phyloP scores from a whole-genome alignment of 108 stramenopile species.

The Nannochloropsis salina region DNA sequence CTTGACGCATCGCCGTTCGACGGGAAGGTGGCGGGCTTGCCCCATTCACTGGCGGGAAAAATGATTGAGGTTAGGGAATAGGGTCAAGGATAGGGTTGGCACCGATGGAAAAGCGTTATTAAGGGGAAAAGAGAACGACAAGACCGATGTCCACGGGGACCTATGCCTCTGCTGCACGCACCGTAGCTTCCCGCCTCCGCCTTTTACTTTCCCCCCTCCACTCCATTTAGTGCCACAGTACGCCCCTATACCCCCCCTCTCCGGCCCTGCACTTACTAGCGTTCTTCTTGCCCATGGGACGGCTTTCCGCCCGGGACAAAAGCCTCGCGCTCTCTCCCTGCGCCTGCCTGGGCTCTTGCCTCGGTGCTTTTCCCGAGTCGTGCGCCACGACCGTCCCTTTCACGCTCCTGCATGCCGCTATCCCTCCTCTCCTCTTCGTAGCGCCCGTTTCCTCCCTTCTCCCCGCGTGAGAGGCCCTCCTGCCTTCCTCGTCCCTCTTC shows the following conservation, averaged over 20 bases:
- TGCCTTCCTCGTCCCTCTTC: not conserved
- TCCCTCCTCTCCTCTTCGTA: not conserved
- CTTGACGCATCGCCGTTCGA: not conserved
- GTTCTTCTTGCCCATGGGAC: not conserved
- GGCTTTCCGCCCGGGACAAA: not conserved
- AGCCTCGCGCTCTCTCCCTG: not conserved
- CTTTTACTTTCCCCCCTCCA: too few relatives aligned
- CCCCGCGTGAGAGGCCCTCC: not conserved
- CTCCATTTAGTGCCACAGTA: not conserved
- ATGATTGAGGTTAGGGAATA: not conserved
- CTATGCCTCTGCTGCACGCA: too few relatives aligned
- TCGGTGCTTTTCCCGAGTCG: not conserved
- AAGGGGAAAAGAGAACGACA: not conserved
- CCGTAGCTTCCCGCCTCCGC: too few relatives aligned
- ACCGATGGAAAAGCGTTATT: not conserved
- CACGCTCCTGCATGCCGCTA: not conserved
- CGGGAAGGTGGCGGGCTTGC: not conserved
- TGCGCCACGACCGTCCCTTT: not conserved
- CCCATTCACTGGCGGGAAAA: not conserved
- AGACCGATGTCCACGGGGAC: too few relatives aligned
- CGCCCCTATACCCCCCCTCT: not conserved
- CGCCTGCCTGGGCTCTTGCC: not conserved
- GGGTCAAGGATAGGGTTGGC: not conserved
- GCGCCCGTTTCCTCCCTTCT: not conserved
- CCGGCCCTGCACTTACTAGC: not conserved